Percentiles rank a stretch among this genome's conserved stretches.
Evolutionary conservation across 2,329 filamentous ascomycete genomes (phyloP).

Genomic region (Chrysosporium queenslandicum): DNA sequence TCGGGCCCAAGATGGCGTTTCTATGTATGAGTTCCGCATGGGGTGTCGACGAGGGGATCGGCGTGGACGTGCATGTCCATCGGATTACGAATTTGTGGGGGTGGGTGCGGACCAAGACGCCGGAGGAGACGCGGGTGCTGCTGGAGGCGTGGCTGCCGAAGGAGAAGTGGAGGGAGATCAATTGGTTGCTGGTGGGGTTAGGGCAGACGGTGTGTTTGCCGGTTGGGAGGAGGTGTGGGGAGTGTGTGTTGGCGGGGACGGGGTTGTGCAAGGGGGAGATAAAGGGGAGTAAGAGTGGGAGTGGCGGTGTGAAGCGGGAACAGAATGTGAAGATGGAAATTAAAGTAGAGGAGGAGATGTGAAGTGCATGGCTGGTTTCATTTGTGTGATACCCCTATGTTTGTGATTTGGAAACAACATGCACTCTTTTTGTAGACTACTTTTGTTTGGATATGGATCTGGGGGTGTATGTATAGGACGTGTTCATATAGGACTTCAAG

Average conservation of each 20-base stretch:
- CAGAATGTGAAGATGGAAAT: slow-evolving; percentile 19
- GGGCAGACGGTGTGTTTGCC: slow-evolving; percentile 81
- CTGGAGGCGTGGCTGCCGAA: slow-evolving; percentile 74
- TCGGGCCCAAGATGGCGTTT: slow-evolving; percentile 92
- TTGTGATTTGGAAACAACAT: background rate
- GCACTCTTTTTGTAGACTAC: background rate
- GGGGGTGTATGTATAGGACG: no score
- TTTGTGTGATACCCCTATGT: background rate
- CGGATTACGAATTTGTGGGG: slow-evolving; percentile 91
- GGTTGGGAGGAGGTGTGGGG: slow-evolving; percentile 67
- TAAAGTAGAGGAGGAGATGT: slow-evolving; percentile 4
- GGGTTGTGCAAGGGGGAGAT: slow-evolving; percentile 69
- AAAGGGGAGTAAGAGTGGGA: slow-evolving; percentile 43
- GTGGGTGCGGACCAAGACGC: slow-evolving; percentile 71
- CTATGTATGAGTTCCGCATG: slow-evolving; percentile 70
- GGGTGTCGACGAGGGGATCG: slow-evolving; percentile 65
- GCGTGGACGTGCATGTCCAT: slow-evolving; percentile 90
- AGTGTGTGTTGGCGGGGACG: slow-evolving; percentile 67
- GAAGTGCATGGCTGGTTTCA: background rate
- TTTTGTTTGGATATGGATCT: no score
- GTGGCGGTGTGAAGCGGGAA: slow-evolving; percentile 31
- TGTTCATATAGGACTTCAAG: no score
- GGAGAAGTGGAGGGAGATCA: slow-evolving; percentile 87
- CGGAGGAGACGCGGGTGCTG: slow-evolving; percentile 67
- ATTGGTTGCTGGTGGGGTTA: slow-evolving; percentile 75